Base-by-base conservation (phyloP, 441 rosid species). In the Erodium trifolium region DNA sequence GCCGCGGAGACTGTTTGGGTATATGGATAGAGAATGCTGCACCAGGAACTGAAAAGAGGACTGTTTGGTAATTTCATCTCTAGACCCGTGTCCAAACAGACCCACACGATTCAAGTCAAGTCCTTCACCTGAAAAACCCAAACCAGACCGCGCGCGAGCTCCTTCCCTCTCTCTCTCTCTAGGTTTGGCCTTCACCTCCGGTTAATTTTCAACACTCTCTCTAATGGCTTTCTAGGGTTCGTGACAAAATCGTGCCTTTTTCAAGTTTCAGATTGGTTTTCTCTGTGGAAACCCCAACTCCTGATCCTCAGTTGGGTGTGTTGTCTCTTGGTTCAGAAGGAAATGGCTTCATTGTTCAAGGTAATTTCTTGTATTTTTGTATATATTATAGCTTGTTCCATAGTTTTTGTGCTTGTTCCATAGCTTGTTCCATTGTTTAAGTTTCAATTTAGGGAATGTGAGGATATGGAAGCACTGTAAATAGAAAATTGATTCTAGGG, bases 291-390 rank as follows among this genome's bases (percentile, higher is more conserved):
- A 16, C 23, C 62, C 60, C 19, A 53, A 53, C 60, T 14, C 18
- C 60, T 53, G 60, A 14, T 53, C 60, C 60, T 53, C 62, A 16
- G 19, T 2, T 43, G 23, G 35, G 60, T 2, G 53, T 31, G 37
- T 1, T 43, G 37, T 37, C 2, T 23, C n/a, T 23, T 5, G 31
- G 39, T 13, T 39, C 12, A 2, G 49, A 39, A 49, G 2, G 31
- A 65, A 41, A 92, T 92, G 97, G 97, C 96, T 79, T 86, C 86
- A 17, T 82, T 92, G 69, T 92, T 92, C 84, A 92, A 92, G 96
- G 98, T 88, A 78, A 67, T 47, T 45, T 34, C 13, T 65, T 62
- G 3, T 9, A n/a, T 65, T 59, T 37, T 34, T 37, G 9, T 55
- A 0, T 35, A 11, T 1, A 18, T 34, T 35, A 37, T 31, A 5